Base-by-base conservation (phyloP, 2,329 filamentous ascomycete species). In the Geosmithia putterillii region DNA sequence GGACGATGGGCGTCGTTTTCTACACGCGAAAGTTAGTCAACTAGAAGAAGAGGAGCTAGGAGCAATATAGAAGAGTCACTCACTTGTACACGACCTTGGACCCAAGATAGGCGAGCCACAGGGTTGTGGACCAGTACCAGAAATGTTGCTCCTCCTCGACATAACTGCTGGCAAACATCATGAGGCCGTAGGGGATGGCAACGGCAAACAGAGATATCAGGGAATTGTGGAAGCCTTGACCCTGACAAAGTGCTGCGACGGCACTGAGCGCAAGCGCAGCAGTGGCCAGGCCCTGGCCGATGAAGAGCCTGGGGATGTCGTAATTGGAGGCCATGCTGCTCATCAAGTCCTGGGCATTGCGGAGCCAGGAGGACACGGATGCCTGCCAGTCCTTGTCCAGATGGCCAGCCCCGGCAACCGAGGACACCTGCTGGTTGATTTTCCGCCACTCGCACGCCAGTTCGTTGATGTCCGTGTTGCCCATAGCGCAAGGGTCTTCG, bases 131-230 rank as follows among this genome's bases (percentile, higher is more conserved):
- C 88, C 90, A 96, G 63, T 98, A 96, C 92, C 92, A 98, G 58
- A 95, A 95, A 51, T 96, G 87, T 41, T 98, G 92, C 60, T 98
- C 92, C 63, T 98, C 92, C 61, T 98, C 92, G 2, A 98, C 87
- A 59, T 92, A 98, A 56, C 89, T 96, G 58, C 86, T 95, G 9
- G 89, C 90, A 63, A 96, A 96, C 89, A 96, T 96, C 79, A 95
- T 94, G 34, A 77, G 59, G 2, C 81, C 79, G 56, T 96, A 95
- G 0, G 74, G 60, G 0, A 80, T 40, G 1, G 74, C 74, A 23
- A 79, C 66, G 2, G 72, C 48, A 3, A 65, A 32, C 18, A 39
- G 22, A n/a, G 42, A 32, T 4, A 38, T 4, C n/a, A 38, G 19
- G 1, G 25, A 32, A 25, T 19, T 3, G n/a, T 38, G 10, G 15